These are phyloP conservation scores for Cladosporium sp. DNA, from an alignment of 2,329 filamentous ascomycete species.

Conservation along the genomic window DNA sequence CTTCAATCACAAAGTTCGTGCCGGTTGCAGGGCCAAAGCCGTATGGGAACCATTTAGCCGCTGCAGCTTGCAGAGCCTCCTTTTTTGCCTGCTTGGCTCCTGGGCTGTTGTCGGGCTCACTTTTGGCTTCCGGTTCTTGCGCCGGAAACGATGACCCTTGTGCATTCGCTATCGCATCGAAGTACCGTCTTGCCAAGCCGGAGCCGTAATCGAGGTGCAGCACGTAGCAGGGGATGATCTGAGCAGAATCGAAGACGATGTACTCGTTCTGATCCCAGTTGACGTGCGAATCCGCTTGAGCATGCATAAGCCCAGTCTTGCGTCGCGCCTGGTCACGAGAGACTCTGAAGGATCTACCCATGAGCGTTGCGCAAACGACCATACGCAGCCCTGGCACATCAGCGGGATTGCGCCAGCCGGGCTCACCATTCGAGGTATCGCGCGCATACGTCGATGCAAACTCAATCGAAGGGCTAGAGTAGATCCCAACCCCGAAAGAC, in stretches of 20 bases:
- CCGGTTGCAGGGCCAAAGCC: constrained; percentile 41
- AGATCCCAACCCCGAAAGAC: constrained; percentile 39
- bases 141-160: too few relatives aligned
- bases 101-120: constrained; percentile 17
- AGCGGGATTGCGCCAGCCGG: neutral
- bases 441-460: constrained; percentile 36
- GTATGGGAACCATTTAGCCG: constrained; percentile 44
- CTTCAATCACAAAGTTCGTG: constrained; percentile 40
- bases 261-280: constrained; percentile 36
- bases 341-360: constrained; percentile 36
- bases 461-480: constrained; percentile 37
- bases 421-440: constrained; percentile 17
- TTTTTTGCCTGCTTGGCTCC: constrained; percentile 35
- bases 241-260: constrained; percentile 38
- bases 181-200: constrained; percentile 26
- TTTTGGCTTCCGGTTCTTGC: too few relatives aligned
- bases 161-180: constrained; percentile 19
- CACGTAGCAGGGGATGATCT: constrained; percentile 43
- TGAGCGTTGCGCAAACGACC: constrained; percentile 42
- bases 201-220: constrained; percentile 40
- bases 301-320: too few relatives aligned
- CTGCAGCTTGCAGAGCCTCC: constrained; percentile 35
- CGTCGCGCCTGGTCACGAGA: constrained; percentile 13
- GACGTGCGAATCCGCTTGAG: constrained; percentile 16
- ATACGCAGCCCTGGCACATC: constrained; percentile 37